Base-by-base conservation (phyloP, 257 asterid genomes). In the Anisodus acutangulus region DNA sequence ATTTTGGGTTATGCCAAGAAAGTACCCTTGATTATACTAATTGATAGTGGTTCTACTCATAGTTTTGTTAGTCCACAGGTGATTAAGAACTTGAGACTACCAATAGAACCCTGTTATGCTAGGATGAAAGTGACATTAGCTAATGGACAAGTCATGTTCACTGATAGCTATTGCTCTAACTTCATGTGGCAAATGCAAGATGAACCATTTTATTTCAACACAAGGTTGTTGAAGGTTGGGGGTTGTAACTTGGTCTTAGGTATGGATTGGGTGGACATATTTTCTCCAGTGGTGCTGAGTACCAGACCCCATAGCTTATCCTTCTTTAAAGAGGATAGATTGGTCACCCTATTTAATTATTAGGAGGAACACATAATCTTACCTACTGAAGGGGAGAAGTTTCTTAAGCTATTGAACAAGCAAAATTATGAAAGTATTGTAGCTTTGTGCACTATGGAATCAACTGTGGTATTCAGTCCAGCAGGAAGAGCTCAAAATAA, bases 231-330 rank as follows among this genome's bases (percentile, higher is more conserved):
- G 2, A 6, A n/a, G 3, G 13, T 82, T 6, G 66, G 66, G 1
- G 67, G 57, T 6, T 47, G 79, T 82, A 79, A 82, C n/a, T 9
- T 82, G 79, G 66, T 82, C 0, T 13, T 82, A 3, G 80, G 80
- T 0, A 37, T 82, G 67, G 79, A 82, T 68, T 82, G 85, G 84
- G 5, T 82, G 31, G 51, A 49, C 9, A 4, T 6, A 16, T 67
- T 16, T 2, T 11, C 60, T 13, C 64, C 49, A 1, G 13, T n/a
- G 2, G 2, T n/a, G 5, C 19, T 53, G 16, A 13, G 37, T 13
- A 31, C 59, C 11, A 35, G 10, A 49, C 4, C 54, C 2, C 2
- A 31, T 2, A 4, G 8, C 19, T 2, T 53, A 1, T 9, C 31
- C 1, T 63, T 63, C 13, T 3, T 1, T 0, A 43, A 26, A 4